Evolutionary conservation across 768 basidiomycete species (phyloP), one percentile per base, ranked within the genome.

Genomic region (Rhizopogon rudus): DNA sequence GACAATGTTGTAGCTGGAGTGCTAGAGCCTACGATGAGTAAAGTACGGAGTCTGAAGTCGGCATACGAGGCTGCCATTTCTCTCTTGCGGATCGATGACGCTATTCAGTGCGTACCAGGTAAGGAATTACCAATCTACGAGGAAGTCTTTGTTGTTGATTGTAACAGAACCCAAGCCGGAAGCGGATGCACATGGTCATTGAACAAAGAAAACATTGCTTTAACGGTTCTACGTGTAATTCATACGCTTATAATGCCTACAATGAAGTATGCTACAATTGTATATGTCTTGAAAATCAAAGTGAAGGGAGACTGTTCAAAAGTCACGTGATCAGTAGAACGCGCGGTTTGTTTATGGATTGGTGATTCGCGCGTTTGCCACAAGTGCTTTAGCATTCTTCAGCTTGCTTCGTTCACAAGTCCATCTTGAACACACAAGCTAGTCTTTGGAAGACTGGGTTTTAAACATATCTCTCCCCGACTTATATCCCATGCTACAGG

Each of bases 11-110:
- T 82, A 44, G 93, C 94, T 16, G 97, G 97, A 20, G 84, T 99
- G 31, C 77, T 99, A 44, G 97, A 98, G 73, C 97, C 97, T 4
- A 98, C 94, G 8, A 83, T 99, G 75, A 91, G 90, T 77, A 98
- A 99, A 75, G 90, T 98, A 61, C 92, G 91, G 75, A 95, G 92
- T 67, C 73, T 99, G 70, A 99, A 99, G 78, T 93, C 90, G 35
- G 97, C 97, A 35, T 91, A 95, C 61, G 95, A 98, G 70, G 95
- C 96, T 31, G 93, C 95, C 4, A 94, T 97, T 40, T 93, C 93
- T 55, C 75, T 98, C 57, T 75, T 99, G 69, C 83, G 97, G 57
- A 98, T 98, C 63, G 95, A 98, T 69, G 95, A 93, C 71, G 91
- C 91, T n/a, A 93, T 93, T 58, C 91, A 93, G 64, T 91, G 89